A percentile compares a stretch with the other conserved stretches of the same genome.
phyloP scores from a whole-genome alignment of 1,284 basidiomycete genomes.

The Sparassis latifolia region DNA sequence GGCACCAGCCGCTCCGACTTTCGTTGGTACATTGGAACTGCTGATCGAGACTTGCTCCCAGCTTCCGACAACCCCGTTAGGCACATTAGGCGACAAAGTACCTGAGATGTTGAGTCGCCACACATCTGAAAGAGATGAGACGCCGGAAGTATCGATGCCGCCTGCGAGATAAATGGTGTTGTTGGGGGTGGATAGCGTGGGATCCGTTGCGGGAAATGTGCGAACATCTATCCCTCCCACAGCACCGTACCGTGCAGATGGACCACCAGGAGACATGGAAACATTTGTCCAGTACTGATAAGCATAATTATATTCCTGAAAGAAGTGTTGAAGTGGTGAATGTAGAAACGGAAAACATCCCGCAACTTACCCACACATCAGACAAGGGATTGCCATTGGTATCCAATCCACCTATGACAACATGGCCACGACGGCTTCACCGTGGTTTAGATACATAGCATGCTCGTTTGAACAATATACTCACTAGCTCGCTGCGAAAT shows the following conservation, averaged over 20 bases:
- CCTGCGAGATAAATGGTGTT: conserved; percentile 67
- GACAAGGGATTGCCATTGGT: conserved; percentile 42
- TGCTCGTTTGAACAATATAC: conserved; percentile 22
- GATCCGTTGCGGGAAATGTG: conserved; percentile 34
- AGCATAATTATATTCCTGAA: conserved; percentile 66
- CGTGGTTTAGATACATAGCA: too few species aligned
- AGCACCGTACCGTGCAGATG: conserved; percentile 59
- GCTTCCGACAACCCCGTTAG: conserved; percentile 40
- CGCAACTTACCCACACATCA: conserved; percentile 61
- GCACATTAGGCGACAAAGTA: conserved; percentile 60
- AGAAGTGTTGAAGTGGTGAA: background rate
- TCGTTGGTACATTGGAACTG: conserved; percentile 29
- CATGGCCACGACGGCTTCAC: conserved; percentile 57
- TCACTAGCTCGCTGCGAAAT: conserved; percentile 74
- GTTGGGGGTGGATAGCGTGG: conserved; percentile 42
- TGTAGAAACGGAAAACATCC: background rate
- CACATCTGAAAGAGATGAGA: conserved; percentile 50
- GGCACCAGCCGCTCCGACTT: conserved; percentile 50
- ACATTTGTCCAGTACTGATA: conserved; percentile 70
- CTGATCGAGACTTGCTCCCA: conserved; percentile 47
- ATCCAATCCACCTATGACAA: conserved; percentile 65
- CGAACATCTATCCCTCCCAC: conserved; percentile 64
- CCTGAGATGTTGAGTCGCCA: conserved; percentile 67
- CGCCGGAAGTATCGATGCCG: conserved; percentile 44
- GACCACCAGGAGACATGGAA: conserved; percentile 41